Evolutionary conservation across 805 yeast genomes (phyloP), one percentile per base, ranked within the genome.

Genomic region (Komagataella ulmi): DNA sequence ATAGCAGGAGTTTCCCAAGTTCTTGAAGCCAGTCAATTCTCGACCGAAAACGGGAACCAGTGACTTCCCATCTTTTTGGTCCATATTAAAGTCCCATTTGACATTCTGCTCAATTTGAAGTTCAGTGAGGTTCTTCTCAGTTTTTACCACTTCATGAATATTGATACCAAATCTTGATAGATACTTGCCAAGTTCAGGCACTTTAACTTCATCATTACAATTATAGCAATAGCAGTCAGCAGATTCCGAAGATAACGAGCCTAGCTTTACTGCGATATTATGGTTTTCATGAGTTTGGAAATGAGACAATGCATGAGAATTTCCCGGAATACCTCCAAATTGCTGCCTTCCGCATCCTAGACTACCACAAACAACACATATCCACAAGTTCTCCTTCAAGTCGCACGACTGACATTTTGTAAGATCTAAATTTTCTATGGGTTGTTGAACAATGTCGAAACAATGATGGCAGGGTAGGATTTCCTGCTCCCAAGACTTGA

Each of bases 281-380:
- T 93, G 99, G 0, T 71, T 72, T 0, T 77, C 57, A 10, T 61
- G 50, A 0, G 54, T 44, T 44, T 83, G 78, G 60, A 64, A 83
- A 66, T 93, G 99, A 0, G 66, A 63, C 54, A 91, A 68, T 0
- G 96, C 98, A 65, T 93, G 99, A 0, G 96, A 82, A 61, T 91
- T 80, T 5, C 99, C 99, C n/a, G 89, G 84, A 10, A 85, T 79
- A 21, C 95, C 91, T 43, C 98, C 99, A 61, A 86, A 88, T 65
- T 93, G 99, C 36, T 82, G 81, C 56, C 99, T 73, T 5, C 99
- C 99, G 68, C 99, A 93, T 3, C 97, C 97, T 8, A 89, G 59
- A n/a, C 76, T 69, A 1, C 99, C 99, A 74, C 99, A 93, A 49
- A 77, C 77, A 48, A 93, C 67, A 69, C 99, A 93, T 17, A 93